Evolutionary conservation across 2,329 filamentous ascomycete genomes (phyloP).

Genomic region (Sphaerulina populicola): DNA sequence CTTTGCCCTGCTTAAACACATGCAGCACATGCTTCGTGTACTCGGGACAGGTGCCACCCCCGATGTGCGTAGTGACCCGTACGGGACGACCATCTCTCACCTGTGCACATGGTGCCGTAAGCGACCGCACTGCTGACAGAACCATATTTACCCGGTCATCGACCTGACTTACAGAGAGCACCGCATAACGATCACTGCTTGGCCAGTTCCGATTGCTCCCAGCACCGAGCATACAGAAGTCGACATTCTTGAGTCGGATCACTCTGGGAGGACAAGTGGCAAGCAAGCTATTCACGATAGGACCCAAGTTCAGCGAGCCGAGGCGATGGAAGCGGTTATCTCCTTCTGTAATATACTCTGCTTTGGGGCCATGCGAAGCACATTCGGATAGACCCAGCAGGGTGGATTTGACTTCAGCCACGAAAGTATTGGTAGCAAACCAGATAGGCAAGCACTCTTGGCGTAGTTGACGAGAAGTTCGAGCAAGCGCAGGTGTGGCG

Average conservation of each 20-base stretch:
- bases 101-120: background rate
- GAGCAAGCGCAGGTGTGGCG: background rate
- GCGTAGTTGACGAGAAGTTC: slow-evolving; percentile 14
- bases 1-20: slow-evolving; percentile 1
- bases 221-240: slow-evolving; percentile 10
- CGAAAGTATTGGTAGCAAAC: slow-evolving; percentile 19
- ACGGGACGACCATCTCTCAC: slow-evolving; percentile 3
- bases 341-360: slow-evolving; percentile 2
- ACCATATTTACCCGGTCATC: background rate
- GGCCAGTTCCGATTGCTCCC: background rate
- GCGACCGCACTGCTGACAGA: background rate
- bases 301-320: slow-evolving; percentile 1
- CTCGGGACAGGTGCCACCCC: background rate
- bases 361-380: slow-evolving; percentile 3
- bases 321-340: slow-evolving; percentile 6
- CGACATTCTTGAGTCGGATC: slow-evolving; percentile 7
- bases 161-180: slow-evolving; percentile 8
- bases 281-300: background rate
- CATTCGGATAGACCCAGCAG: slow-evolving; percentile 7
- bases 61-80: slow-evolving; percentile 5
- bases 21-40: slow-evolving; percentile 10
- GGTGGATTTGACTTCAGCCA: slow-evolving; percentile 10
- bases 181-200: slow-evolving; percentile 5
- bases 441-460: slow-evolving; percentile 20
- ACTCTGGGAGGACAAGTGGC: background rate